A percentile compares a stretch with the other conserved stretches of the same genome.
phyloP scores from a whole-genome alignment of 768 basidiomycete genomes.

The Psilocybe cyanescens region DNA sequence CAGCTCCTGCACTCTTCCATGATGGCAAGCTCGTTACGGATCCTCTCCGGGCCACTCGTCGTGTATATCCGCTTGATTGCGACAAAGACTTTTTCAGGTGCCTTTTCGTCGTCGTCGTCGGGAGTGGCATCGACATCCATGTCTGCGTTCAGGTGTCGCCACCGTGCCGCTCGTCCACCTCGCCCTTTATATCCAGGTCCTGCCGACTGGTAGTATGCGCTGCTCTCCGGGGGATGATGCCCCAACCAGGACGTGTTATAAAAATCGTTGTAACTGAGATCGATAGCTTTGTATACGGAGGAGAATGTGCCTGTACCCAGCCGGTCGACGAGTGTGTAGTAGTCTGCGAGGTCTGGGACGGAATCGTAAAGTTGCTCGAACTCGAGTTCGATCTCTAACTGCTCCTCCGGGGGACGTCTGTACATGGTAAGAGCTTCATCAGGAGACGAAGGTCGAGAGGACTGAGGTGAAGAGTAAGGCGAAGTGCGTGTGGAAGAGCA shows the following conservation, averaged over 20 bases:
- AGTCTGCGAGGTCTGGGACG: conserved; percentile 64
- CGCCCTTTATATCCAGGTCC: conserved; percentile 30
- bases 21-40: conserved; percentile 91
- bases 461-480: conserved; percentile 21
- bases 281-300: conserved; percentile 97
- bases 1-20: conserved; percentile 86
- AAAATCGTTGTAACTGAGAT: conserved; percentile 77
- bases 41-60: conserved; percentile 90
- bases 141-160: conserved; percentile 8
- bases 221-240: conserved; percentile 60
- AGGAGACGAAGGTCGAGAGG: conserved; percentile 26
- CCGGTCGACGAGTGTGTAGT: conserved; percentile 86
- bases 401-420: conserved; percentile 67
- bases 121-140: conserved; percentile 7
- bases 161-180: conserved; percentile 23
- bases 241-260: conserved; percentile 79
- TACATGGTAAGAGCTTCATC: conserved; percentile 67
- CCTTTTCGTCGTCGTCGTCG: conserved; percentile 4
- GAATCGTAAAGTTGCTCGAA: conserved; percentile 69
- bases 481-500: conserved; percentile 17
- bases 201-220: conserved; percentile 66
- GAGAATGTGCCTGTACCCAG: conserved; percentile 98
- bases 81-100: conserved; percentile 69
- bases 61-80: conserved; percentile 98
- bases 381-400: conserved; percentile 74